These are phyloP conservation scores for Pseudocohnilembus persalinus DNA, from an alignment of 169 alveolate species.

Conservation along the genomic window DNA sequence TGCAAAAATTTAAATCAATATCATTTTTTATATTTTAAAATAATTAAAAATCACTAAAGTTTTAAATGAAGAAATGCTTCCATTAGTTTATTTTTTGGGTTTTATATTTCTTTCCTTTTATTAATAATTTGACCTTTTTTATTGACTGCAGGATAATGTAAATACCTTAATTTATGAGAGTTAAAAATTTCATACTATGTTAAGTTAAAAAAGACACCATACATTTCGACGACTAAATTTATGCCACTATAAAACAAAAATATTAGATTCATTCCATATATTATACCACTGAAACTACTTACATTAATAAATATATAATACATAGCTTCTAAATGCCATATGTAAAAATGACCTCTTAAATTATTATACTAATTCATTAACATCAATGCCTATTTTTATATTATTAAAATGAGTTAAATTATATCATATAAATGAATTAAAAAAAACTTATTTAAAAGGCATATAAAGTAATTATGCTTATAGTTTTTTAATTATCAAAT, in stretches of 20 bases:
- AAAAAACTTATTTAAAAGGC: no score
- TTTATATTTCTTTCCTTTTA: not conserved
- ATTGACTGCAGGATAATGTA: not conserved
- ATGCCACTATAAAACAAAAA: not conserved
- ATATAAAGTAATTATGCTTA: no score
- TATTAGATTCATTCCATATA: not conserved
- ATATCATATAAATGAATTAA: no score
- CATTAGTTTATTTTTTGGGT: not conserved
- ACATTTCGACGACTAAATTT: not conserved
- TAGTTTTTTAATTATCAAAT: no score
- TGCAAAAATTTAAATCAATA: no score
- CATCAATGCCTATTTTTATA: not conserved
- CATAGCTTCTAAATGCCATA: not conserved
- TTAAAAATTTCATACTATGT: not conserved
- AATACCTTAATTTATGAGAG: not conserved
- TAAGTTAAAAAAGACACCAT: not conserved
- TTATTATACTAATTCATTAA: no score
- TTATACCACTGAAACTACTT: not conserved
- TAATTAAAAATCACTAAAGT: not conserved
- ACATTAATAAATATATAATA: not conserved
- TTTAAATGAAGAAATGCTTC: not conserved
- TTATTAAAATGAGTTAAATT: no score
- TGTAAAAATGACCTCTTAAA: not conserved
- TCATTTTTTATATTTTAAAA: no score
- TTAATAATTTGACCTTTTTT: not conserved